Base-by-base conservation (phyloP, 768 basidiomycete genomes). In the Mrakia blollopis region DNA sequence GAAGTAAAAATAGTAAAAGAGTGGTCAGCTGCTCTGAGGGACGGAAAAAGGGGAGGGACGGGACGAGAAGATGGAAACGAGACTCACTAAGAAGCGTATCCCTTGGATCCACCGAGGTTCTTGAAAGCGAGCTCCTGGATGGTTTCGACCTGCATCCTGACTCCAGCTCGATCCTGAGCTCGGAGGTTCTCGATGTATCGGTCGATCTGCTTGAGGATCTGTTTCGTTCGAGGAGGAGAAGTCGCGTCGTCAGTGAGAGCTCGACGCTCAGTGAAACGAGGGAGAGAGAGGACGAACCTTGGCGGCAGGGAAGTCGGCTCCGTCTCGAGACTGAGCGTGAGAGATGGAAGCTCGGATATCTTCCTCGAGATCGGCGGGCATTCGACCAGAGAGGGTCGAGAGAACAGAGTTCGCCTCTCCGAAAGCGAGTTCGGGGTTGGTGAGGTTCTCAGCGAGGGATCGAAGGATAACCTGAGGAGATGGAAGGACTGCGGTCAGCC, bases 361-460 rank as follows among this genome's bases (percentile, higher is more conserved):
- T 28, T 95, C 92, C 83, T 99, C 97, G 28, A 98, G 89, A 85
- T 92, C 95, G 77, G 87, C 84, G 18, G 97, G 94, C 85, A 99
- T 92, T 78, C 97, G 93, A 30, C 96, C 96, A 47, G 93, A 93
- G 54, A 98, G 87, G 1, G 92, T 87, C 7, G 94, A 91, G 63
- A 98, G 87, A 80, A 94, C 91, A 30, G 93, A 89, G 61, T 86
- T 88, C 70, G 91, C 87, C 83, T 98, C 91, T 32, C 92, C 89
- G 84, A 91, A 98, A 0, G 97, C 94, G 37, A 98, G 89, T 79
- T 92, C 92, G 9, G 91, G 88, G 81, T 94, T 88, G 78, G 91
- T 90, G 47, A 99, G 87, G 57, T 93, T 89, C 52, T 89, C 86
- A 80, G 93, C 86, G 76, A 99, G 89, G 63, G 94, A 91, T 83